These are phyloP conservation scores for Fusarium sp. DNA, from an alignment of 2,329 filamentous ascomycete species.

Conservation along the genomic window DNA sequence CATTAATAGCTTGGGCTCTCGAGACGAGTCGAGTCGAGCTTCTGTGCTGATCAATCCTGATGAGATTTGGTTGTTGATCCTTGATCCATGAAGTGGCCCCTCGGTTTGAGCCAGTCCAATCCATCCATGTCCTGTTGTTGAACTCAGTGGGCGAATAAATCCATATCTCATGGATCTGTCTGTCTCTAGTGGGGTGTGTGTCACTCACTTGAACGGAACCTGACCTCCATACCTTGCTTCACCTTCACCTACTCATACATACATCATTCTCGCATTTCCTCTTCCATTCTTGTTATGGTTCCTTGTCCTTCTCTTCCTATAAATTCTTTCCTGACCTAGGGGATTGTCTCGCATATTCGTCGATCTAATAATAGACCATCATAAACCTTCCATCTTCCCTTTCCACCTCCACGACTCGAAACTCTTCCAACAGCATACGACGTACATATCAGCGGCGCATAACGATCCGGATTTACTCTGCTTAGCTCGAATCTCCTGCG, in stretches of 20 bases:
- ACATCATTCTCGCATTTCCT: slow-evolving; percentile 19
- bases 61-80: slow-evolving; percentile 25
- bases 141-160: not conserved
- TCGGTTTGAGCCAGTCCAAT: not conserved
- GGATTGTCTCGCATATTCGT: slow-evolving; percentile 8
- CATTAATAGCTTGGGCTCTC: not conserved
- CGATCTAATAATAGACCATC: slow-evolving; percentile 13
- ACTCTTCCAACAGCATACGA: slow-evolving; percentile 7
- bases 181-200: slow-evolving; percentile 15
- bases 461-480: slow-evolving; percentile 5
- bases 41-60: slow-evolving; percentile 26
- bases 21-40: slow-evolving; percentile 4
- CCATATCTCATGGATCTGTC: slow-evolving; percentile 1
- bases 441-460: slow-evolving; percentile 2
- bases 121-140: not conserved
- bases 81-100: slow-evolving; percentile 22
- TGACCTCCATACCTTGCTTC: slow-evolving; percentile 24
- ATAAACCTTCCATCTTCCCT: slow-evolving; percentile 12
- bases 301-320: slow-evolving; percentile 2
- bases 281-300: slow-evolving; percentile 16
- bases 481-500: not conserved
- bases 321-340: not conserved
- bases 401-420: not conserved
- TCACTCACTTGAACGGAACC: slow-evolving; percentile 15
- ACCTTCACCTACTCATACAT: slow-evolving; percentile 4